Conservation (phyloP, 2,329 filamentous ascomycete species). For the Penicillium brevicompactum region DNA sequence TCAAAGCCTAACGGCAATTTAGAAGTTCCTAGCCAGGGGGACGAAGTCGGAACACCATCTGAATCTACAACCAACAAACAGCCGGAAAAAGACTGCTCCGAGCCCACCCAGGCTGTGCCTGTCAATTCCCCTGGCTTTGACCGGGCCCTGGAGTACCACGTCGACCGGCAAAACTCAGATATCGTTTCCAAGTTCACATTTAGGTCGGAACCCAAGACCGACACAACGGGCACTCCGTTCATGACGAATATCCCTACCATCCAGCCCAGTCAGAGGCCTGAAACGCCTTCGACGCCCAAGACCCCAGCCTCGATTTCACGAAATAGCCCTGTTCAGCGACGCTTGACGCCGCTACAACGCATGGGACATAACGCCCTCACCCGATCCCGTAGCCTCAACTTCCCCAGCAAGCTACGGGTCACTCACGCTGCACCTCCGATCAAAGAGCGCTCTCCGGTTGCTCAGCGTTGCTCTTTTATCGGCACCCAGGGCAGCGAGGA, state of each 20-base stretch:
- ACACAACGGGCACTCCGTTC: background rate
- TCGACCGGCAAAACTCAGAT: constrained; percentile 38
- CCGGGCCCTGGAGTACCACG: constrained; percentile 39
- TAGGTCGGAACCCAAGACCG: constrained; percentile 16
- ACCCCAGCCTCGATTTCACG: constrained; percentile 14
- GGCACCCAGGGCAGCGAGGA: constrained; percentile 53
- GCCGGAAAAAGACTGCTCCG: background rate
- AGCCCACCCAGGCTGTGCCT: background rate
- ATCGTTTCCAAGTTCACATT: constrained; percentile 42
- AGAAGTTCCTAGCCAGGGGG: background rate
- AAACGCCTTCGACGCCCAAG: constrained; percentile 9
- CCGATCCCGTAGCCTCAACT: constrained; percentile 41
- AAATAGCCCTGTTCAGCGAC: constrained; percentile 14
- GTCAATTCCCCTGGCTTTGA: constrained; percentile 25
- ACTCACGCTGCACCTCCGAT: constrained; percentile 4
- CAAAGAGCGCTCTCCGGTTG: constrained; percentile 1
- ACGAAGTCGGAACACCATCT: background rate
- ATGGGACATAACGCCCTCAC: constrained; percentile 43
- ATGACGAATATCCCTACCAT: constrained; percentile 16
- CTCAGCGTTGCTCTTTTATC: background rate
- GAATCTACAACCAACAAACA: background rate
- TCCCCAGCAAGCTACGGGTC: constrained; percentile 18
- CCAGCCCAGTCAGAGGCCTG: constrained; percentile 3
- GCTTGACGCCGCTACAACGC: constrained; percentile 45
- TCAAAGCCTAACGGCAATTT: background rate